Conservation (phyloP, 306 rosid species). For the Cucumis hystrix region DNA sequence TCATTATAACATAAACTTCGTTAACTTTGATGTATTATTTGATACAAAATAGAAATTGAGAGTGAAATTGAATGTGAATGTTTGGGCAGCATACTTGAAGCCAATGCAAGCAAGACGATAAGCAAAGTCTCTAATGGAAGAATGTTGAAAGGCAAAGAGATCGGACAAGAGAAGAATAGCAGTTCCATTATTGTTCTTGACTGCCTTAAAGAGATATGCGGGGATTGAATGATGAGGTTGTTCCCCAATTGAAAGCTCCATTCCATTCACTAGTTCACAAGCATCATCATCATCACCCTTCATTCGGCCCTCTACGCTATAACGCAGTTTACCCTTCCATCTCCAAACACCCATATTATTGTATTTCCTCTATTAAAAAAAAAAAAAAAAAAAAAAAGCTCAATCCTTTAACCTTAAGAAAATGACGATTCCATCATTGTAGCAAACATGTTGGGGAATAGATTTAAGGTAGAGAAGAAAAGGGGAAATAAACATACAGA, state of each 20-base stretch:
- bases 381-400: constrained; percentile 30
- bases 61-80: no score
- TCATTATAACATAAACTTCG: no score
- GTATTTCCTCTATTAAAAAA: constrained; percentile 25
- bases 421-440: neutral
- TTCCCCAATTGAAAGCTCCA: constrained; percentile 57
- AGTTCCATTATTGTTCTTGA: constrained; percentile 62
- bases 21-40: no score
- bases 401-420: constrained; percentile 32
- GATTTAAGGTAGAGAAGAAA: neutral
- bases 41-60: no score
- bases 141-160: constrained; percentile 54
- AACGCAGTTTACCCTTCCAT: constrained; percentile 24
- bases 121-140: constrained; percentile 65
- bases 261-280: constrained; percentile 67
- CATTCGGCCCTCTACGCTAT: constrained; percentile 4
- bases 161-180: constrained; percentile 71
- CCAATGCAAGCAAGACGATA: constrained; percentile 75
- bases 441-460: neutral
- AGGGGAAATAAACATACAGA: constrained; percentile 11
- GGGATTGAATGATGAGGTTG: constrained; percentile 19
- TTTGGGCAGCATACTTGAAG: constrained; percentile 43
- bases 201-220: constrained; percentile 67
- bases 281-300: constrained; percentile 20
- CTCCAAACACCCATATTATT: constrained; percentile 8